These are phyloP conservation scores for Arthroderma sp. DNA, from an alignment of 2,329 filamentous ascomycete species.

Conservation along the genomic window DNA sequence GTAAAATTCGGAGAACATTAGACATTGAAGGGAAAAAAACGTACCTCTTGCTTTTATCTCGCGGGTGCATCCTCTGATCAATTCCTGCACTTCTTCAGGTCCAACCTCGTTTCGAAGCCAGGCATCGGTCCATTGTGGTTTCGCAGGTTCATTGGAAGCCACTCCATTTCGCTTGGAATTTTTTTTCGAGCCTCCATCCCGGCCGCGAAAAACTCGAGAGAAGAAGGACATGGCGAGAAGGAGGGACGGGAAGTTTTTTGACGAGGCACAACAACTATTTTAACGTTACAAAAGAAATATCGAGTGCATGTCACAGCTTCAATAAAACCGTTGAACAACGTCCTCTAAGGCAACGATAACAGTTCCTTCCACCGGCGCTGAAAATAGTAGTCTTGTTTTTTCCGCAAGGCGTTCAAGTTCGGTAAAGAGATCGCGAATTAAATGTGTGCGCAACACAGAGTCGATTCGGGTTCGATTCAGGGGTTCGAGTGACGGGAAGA, in stretches of 20 bases:
- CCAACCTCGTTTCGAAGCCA: slow-evolving; percentile 72
- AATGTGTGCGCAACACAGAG: neutral
- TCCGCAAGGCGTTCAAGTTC: neutral
- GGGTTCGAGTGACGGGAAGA: no score
- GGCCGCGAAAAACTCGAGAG: slow-evolving; percentile 56
- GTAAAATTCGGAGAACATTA: slow-evolving; percentile 9
- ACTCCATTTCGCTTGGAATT: slow-evolving; percentile 38
- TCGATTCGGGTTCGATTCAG: neutral
- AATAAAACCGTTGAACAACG: neutral
- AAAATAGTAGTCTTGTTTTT: neutral
- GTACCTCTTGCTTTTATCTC: slow-evolving; percentile 92
- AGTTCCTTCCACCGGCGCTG: neutral
- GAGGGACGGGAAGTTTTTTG: no score
- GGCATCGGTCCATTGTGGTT: slow-evolving; percentile 75
- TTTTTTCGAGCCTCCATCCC: slow-evolving; percentile 57
- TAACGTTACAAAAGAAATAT: neutral
- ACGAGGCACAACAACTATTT: no score
- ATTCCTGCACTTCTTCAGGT: slow-evolving; percentile 79
- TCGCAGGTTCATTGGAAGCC: slow-evolving; percentile 43
- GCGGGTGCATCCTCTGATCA: slow-evolving; percentile 70
- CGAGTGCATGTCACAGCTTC: neutral
- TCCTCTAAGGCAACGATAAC: neutral
- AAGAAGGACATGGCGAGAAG: slow-evolving; percentile 42
- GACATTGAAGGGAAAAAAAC: slow-evolving; percentile 19
- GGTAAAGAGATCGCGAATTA: neutral